A percentile compares a stretch with the other conserved stretches of the same genome.
These are phyloP conservation scores for Thuja plicata DNA, from an alignment of 83 land plant genomes.

Conservation along the genomic window DNA sequence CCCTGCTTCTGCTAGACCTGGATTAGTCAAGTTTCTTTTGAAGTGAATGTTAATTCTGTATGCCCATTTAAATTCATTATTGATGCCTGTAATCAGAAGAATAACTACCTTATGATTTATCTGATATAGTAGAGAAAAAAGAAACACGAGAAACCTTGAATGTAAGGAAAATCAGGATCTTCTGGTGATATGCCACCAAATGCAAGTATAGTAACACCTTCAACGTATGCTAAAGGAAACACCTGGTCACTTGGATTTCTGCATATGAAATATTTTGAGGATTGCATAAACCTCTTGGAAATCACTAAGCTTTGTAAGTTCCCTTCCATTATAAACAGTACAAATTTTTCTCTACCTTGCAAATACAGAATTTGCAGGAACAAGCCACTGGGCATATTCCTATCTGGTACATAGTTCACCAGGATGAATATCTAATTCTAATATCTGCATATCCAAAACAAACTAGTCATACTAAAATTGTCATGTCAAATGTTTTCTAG, in stretches of 20 bases:
- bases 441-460: conserved; percentile 55
- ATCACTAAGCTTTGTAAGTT: neutral
- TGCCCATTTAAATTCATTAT: conserved; percentile 14
- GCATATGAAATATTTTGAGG: too few species aligned
- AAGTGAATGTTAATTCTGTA: conserved; percentile 3
- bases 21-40: neutral
- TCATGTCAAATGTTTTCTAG: too few species aligned
- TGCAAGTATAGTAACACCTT: too few species aligned
- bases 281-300: too few species aligned
- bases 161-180: conserved; percentile 81
- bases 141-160: conserved; percentile 61
- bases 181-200: too few species aligned
- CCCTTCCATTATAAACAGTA: neutral
- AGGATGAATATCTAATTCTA: conserved; percentile 74
- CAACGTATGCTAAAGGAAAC: too few species aligned
- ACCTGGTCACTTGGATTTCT: too few species aligned
- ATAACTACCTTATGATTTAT: too few species aligned
- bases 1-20: conserved; percentile 93
- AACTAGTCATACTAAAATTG: too few species aligned
- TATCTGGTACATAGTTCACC: conserved; percentile 84
- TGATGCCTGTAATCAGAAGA: too few species aligned
- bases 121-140: neutral
- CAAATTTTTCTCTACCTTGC: conserved; percentile 55
- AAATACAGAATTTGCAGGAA: conserved; percentile 72
- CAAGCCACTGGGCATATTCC: conserved; percentile 95